A percentile compares a stretch with the other conserved stretches of the same genome.
These are phyloP conservation scores for Hyparrhenia diplandra DNA, from an alignment of 176 grass and related monocot species.

Conservation along the genomic window DNA sequence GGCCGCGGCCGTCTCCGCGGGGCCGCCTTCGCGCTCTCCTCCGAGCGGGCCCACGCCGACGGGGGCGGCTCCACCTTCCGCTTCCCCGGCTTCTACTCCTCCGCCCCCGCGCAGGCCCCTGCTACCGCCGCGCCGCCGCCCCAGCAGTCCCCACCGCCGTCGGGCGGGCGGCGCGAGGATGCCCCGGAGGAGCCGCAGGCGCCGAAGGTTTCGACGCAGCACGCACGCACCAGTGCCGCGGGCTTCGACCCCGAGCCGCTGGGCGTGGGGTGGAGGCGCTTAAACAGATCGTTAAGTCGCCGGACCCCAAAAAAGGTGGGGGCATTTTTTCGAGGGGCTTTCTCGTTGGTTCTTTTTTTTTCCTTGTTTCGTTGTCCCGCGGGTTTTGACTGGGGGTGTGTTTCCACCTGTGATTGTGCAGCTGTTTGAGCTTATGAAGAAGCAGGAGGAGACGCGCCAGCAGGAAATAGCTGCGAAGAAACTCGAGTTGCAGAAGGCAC, in stretches of 20 bases:
- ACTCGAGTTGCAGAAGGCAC: conserved; percentile 40
- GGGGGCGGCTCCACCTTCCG: conserved; percentile 25
- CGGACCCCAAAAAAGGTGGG: conserved; percentile 64
- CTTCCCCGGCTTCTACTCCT: conserved; percentile 50
- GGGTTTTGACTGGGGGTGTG: background rate
- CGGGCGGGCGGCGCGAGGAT: too few relatives aligned
- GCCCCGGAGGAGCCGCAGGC: conserved; percentile 45
- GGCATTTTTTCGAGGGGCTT: background rate
- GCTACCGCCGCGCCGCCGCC: conserved; percentile 1
- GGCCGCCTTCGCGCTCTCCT: conserved; percentile 16
- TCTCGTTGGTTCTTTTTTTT: background rate
- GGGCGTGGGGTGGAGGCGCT: conserved; percentile 45
- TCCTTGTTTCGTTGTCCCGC: background rate
- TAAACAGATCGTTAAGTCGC: conserved; percentile 21
- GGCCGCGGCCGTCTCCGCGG: conserved; percentile 40
- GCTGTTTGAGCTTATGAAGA: conserved; percentile 70
- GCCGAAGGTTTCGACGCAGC: conserved; percentile 51
- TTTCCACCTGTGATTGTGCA: conserved; percentile 19
- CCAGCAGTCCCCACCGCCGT: conserved; percentile 1
- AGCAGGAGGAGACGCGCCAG: conserved; percentile 67
- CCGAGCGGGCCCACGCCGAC: conserved; percentile 43
- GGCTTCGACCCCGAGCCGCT: conserved; percentile 77
- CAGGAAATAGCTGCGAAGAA: conserved; percentile 47
- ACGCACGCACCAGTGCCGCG: conserved; percentile 60
- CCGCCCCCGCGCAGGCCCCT: background rate